Conservation (phyloP, 129 eudicot species). For the Tagetes erecta region DNA sequence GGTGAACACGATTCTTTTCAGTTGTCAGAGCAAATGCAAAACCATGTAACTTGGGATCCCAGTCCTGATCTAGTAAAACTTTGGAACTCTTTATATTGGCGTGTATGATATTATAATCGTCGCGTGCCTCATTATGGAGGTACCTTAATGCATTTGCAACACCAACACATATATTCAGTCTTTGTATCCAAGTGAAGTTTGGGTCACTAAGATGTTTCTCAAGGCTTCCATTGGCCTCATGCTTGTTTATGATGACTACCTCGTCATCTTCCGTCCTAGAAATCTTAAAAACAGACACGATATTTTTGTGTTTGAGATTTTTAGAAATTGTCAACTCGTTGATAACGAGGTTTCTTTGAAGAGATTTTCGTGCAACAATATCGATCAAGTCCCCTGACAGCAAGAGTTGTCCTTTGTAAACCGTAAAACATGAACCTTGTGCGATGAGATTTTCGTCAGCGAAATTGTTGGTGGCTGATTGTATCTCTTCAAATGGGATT, state of each 20-base stretch:
- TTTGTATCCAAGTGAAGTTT: background rate
- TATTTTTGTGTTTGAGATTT: background rate
- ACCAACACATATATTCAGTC: background rate
- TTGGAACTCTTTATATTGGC: background rate
- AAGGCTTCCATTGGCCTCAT: background rate
- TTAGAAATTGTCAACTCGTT: background rate
- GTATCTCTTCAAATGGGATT: too few relatives aligned
- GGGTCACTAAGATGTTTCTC: background rate
- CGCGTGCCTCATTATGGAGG: background rate
- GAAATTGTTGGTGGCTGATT: background rate
- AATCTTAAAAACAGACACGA: background rate
- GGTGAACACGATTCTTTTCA: background rate
- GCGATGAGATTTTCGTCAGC: background rate
- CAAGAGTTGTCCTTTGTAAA: background rate
- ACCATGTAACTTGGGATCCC: background rate
- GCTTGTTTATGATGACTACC: background rate
- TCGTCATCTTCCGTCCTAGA: background rate
- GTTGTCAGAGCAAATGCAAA: background rate
- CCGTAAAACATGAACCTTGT: background rate
- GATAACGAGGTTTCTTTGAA: background rate
- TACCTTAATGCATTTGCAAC: background rate
- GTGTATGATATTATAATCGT: background rate
- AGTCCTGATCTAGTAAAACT: background rate
- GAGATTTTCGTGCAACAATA: background rate
- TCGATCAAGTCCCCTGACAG: background rate